Evolutionary conservation across 495 filamentous ascomycete genomes (phyloP).

Genomic region (Talaromyces nanjingensis): DNA sequence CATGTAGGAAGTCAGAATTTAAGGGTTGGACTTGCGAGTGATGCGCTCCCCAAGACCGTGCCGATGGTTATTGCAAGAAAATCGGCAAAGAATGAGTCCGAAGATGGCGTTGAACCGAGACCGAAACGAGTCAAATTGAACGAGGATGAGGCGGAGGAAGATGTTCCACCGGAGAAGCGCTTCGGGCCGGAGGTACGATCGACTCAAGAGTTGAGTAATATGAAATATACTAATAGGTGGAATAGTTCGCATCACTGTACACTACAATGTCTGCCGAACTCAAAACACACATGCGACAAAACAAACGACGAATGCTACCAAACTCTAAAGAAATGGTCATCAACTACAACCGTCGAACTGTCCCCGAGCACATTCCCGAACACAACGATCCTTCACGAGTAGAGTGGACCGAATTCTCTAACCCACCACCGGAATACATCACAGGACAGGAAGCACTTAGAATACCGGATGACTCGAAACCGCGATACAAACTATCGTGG

Average conservation of each 20-base stretch:
- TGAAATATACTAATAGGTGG: slow-evolving; percentile 13
- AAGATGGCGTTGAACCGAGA: slow-evolving; percentile 66
- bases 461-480: slow-evolving; percentile 82
- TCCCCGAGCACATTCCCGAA: slow-evolving; percentile 77
- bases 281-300: slow-evolving; percentile 80
- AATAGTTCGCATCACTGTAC: slow-evolving; percentile 67
- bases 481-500: slow-evolving; percentile 87
- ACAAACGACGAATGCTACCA: slow-evolving; percentile 86
- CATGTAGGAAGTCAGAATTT: slow-evolving; percentile 98
- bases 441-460: slow-evolving; percentile 75
- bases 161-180: slow-evolving; percentile 60
- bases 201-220: not conserved
- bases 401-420: slow-evolving; percentile 89
- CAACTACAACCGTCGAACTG: slow-evolving; percentile 79
- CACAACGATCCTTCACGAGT: slow-evolving; percentile 90
- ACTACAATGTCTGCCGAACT: slow-evolving; percentile 75
- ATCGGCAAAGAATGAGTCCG: slow-evolving; percentile 67
- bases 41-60: slow-evolving; percentile 87
- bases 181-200: slow-evolving; percentile 75
- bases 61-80: slow-evolving; percentile 88
- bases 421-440: slow-evolving; percentile 61
- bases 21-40: slow-evolving; percentile 84
- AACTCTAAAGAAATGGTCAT: slow-evolving; percentile 92
- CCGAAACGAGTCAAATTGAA: slow-evolving; percentile 81
- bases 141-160: slow-evolving; percentile 41